Evolutionary conservation across 805 yeast genomes (phyloP).

Genomic region (Deakozyma indianensis): DNA sequence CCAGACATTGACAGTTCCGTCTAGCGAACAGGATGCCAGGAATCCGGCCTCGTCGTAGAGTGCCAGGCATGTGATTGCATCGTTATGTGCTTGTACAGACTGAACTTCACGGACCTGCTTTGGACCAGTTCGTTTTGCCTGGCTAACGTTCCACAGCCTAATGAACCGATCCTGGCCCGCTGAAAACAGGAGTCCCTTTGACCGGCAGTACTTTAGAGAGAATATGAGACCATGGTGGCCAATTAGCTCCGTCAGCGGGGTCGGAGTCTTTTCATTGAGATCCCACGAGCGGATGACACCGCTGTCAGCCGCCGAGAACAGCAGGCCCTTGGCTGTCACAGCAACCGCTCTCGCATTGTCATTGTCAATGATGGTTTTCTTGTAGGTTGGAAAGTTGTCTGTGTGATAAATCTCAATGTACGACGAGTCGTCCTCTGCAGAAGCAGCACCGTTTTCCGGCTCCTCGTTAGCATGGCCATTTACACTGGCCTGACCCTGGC

Average conservation of each 20-base stretch:
- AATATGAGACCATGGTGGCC: slow-evolving; percentile 11
- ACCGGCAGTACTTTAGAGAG: slow-evolving; percentile 8
- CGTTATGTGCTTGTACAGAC: background rate
- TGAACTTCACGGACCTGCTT: slow-evolving; percentile 1
- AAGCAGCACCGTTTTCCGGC: background rate
- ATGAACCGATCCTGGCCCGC: slow-evolving; percentile 12
- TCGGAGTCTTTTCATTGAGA: slow-evolving; percentile 4
- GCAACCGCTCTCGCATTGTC: background rate
- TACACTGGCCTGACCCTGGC: background rate
- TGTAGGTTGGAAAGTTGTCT: background rate
- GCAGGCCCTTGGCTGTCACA: background rate
- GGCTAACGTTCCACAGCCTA: slow-evolving; percentile 8
- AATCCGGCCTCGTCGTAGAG: background rate
- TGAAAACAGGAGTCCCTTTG: slow-evolving; percentile 8
- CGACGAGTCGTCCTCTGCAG: background rate
- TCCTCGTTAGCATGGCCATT: background rate
- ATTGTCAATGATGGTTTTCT: background rate
- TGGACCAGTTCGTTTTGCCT: slow-evolving; percentile 1
- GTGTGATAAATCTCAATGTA: background rate
- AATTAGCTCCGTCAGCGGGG: slow-evolving; percentile 4
- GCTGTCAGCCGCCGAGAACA: slow-evolving; percentile 12
- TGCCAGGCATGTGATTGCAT: background rate
- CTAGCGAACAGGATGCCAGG: background rate
- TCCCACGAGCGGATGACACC: slow-evolving; percentile 12
- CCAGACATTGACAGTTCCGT: slow-evolving; percentile 14